Conservation (phyloP, 768 basidiomycete genomes). For the Tulasnella sp. region DNA sequence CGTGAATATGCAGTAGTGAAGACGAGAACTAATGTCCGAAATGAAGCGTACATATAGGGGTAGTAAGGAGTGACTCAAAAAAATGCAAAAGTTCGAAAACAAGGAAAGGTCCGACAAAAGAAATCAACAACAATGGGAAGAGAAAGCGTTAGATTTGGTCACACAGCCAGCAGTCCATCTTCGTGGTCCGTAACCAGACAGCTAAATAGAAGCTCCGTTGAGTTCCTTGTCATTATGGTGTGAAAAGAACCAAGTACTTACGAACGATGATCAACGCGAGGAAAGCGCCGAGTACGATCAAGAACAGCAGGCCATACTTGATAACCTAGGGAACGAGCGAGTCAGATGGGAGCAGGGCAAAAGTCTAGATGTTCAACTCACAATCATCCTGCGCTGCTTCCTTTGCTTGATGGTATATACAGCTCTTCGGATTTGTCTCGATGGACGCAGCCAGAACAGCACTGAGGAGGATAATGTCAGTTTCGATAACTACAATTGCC, state of each 20-base stretch:
- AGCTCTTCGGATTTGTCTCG: slow-evolving; percentile 86
- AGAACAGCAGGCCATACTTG: slow-evolving; percentile 75
- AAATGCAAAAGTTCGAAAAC: background rate
- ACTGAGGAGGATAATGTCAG: slow-evolving; percentile 23
- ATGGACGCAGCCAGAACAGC: slow-evolving; percentile 65
- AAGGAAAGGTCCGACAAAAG: slow-evolving; percentile 1
- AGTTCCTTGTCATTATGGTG: background rate
- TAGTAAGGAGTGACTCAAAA: background rate
- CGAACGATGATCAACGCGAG: slow-evolving; percentile 69
- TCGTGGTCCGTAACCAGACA: background rate
- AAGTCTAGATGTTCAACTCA: slow-evolving; percentile 36
- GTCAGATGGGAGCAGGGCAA: slow-evolving; percentile 14
- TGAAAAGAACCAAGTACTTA: slow-evolving; percentile 37
- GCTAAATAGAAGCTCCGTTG: background rate
- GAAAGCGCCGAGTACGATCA: slow-evolving; percentile 58
- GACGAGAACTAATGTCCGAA: slow-evolving; percentile 4
- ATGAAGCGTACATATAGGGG: background rate
- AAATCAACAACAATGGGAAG: background rate
- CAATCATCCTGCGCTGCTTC: slow-evolving; percentile 82
- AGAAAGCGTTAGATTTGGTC: background rate
- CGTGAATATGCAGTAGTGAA: background rate
- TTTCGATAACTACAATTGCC: background rate
- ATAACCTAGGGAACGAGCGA: slow-evolving; percentile 45
- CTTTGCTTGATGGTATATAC: slow-evolving; percentile 85
- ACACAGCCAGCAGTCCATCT: slow-evolving; percentile 7